A percentile compares a stretch with the other conserved stretches of the same genome.
phyloP scores from a whole-genome alignment of 495 filamentous ascomycete genomes.

The Tuber umbilicatum region DNA sequence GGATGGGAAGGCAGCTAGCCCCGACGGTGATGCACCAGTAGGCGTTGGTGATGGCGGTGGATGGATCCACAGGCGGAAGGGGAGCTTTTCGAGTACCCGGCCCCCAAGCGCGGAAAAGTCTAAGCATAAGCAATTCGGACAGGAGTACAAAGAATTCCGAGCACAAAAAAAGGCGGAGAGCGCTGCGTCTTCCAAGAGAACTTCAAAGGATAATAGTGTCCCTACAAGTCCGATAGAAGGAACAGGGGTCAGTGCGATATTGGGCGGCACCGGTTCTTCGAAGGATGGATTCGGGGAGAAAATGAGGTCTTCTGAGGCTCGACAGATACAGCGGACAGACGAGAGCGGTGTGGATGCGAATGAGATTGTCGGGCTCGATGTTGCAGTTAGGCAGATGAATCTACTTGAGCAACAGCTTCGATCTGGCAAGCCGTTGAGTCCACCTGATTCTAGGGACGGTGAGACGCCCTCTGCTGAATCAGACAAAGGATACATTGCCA shows the following conservation, averaged over 20 bases:
- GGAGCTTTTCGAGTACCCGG: conserved; percentile 39
- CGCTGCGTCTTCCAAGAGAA: conserved; percentile 8
- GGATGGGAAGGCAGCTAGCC: conserved; percentile 11
- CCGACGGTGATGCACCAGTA: conserved; percentile 26
- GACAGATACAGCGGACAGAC: conserved; percentile 8
- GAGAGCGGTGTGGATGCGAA: conserved; percentile 10
- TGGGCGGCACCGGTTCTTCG: conserved; percentile 13
- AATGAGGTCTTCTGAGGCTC: conserved; percentile 17
- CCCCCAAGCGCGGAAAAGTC: conserved; percentile 36
- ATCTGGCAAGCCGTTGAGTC: conserved; percentile 29
- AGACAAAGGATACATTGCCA: conserved; percentile 27
- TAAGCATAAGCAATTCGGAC: conserved; percentile 32
- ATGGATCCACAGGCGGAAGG: conserved; percentile 37
- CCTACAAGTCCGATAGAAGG: conserved; percentile 25
- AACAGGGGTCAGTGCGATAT: conserved; percentile 30
- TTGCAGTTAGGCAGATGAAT: conserved; percentile 39
- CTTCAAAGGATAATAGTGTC: conserved; percentile 14
- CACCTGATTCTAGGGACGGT: conserved; percentile 39
- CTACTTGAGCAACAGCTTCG: conserved; percentile 34
- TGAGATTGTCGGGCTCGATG: conserved; percentile 35
- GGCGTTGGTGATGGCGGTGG: conserved; percentile 40
- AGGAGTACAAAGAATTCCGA: conserved; percentile 39
- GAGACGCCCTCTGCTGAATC: conserved; percentile 22
- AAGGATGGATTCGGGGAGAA: conserved; percentile 24
- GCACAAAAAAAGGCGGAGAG: conserved; percentile 28